Evolutionary conservation across 2,329 filamentous ascomycete genomes (phyloP).

Genomic region (Hansfordia pulvinata): DNA sequence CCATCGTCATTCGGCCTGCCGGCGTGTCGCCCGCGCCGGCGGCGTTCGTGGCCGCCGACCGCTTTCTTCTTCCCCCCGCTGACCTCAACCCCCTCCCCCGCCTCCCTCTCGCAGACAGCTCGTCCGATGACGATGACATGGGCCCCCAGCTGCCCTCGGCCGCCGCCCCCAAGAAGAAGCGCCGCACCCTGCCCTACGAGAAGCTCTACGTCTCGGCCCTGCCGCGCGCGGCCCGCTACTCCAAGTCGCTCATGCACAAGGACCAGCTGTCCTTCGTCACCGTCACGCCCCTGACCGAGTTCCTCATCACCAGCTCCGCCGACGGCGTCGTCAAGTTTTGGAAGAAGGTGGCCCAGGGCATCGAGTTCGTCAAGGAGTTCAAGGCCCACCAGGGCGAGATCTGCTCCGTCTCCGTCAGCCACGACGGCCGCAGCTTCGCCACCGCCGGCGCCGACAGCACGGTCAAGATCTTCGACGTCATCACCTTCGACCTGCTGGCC

Average conservation of each 20-base stretch:
- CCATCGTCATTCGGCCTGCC: too few relatives aligned
- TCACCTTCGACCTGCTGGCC: constrained; percentile 77
- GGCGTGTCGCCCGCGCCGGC: too few relatives aligned
- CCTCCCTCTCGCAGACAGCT: constrained; percentile 35
- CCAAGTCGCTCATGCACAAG: constrained; percentile 96
- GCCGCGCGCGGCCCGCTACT: constrained; percentile 70
- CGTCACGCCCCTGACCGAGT: constrained; percentile 83
- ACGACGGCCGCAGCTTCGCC: constrained; percentile 86
- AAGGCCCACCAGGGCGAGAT: constrained; percentile 81
- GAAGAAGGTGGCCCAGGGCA: constrained; percentile 84
- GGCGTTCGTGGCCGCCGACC: too few relatives aligned
- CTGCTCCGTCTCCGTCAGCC: constrained; percentile 68
- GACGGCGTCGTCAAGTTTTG: constrained; percentile 99
- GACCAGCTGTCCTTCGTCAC: constrained; percentile 83
- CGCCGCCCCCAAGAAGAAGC: constrained; percentile 75
- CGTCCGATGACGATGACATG: constrained; percentile 75
- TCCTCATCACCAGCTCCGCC: constrained; percentile 83
- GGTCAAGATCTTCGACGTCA: constrained; percentile 68
- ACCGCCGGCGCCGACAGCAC: constrained; percentile 70
- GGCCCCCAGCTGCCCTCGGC: constrained; percentile 79
- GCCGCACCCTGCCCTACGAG: constrained; percentile 81
- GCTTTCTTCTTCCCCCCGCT: too few relatives aligned
- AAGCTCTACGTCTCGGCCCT: constrained; percentile 89
- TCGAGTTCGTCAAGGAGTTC: constrained; percentile 98
- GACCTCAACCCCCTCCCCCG: neutral